phyloP scores from a whole-genome alignment of 2,329 filamentous ascomycete species.

The Paecilomyces formosus region DNA sequence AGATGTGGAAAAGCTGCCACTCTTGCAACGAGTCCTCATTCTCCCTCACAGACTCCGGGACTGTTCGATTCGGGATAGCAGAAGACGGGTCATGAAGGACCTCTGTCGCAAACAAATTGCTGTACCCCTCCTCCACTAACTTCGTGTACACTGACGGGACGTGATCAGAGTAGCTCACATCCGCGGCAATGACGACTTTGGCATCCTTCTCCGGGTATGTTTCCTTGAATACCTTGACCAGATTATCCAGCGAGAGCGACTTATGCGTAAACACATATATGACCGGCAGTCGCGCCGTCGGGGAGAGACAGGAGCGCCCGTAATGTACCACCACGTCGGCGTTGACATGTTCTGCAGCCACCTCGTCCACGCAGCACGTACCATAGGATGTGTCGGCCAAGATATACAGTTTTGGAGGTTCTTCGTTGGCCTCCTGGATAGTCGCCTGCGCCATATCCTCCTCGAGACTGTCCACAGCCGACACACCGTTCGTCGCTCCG shows the following conservation, averaged over 20 bases:
- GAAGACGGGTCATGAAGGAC: conserved; percentile 73
- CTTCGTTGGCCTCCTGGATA: conserved; percentile 14
- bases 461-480: conserved; percentile 11
- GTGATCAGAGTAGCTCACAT: conserved; percentile 78
- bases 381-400: conserved; percentile 95
- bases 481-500: not conserved
- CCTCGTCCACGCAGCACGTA: conserved; percentile 92
- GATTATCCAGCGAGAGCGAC: conserved; percentile 54
- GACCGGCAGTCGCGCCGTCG: conserved; percentile 77
- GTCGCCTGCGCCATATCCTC: conserved; percentile 20
- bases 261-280: conserved; percentile 83
- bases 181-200: conserved; percentile 75
- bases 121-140: conserved; percentile 61
- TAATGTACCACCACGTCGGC: conserved; percentile 93
- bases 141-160: conserved; percentile 50
- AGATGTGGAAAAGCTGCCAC: conserved; percentile 78
- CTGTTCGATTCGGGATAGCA: conserved; percentile 72
- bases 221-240: conserved; percentile 55
- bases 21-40: conserved; percentile 48
- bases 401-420: conserved; percentile 59
- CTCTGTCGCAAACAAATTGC: conserved; percentile 58
- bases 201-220: conserved; percentile 59
- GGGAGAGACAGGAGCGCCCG: conserved; percentile 83
- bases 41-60: conserved; percentile 46
- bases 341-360: conserved; percentile 86